phyloP scores from a whole-genome alignment of 1,284 basidiomycete genomes.

The Mycosarcoma mackinlayi region DNA sequence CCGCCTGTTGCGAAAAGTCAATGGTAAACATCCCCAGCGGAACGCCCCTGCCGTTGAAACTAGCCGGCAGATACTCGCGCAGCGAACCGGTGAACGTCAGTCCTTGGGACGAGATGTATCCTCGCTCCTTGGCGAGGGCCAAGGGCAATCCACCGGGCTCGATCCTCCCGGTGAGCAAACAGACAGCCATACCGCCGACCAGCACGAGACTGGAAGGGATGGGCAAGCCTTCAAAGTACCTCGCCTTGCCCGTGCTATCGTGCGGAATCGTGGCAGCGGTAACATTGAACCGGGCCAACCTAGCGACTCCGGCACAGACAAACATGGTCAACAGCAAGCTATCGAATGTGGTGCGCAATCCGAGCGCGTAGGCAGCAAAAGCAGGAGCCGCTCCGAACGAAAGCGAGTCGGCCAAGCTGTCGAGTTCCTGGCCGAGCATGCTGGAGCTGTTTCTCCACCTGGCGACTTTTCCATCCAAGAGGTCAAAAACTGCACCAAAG shows the following conservation, averaged over 20 bases:
- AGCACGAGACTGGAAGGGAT: constrained; percentile 90
- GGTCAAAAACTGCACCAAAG: constrained; percentile 97
- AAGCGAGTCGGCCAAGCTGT: constrained; percentile 96
- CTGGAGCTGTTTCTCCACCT: constrained; percentile 94
- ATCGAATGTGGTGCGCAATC: constrained; percentile 89
- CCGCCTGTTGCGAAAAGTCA: constrained; percentile 38
- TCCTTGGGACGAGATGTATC: constrained; percentile 39
- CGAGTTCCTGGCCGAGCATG: constrained; percentile 98
- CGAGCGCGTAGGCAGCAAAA: constrained; percentile 88
- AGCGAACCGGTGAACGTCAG: constrained; percentile 55
- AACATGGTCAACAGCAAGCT: constrained; percentile 86
- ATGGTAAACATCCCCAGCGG: constrained; percentile 54
- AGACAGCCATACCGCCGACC: constrained; percentile 83
- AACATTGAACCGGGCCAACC: constrained; percentile 97
- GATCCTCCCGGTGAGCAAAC: constrained; percentile 77
- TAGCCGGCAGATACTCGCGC: constrained; percentile 43
- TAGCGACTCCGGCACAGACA: constrained; percentile 94
- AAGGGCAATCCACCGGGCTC: constrained; percentile 52
- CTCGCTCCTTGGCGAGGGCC: constrained; percentile 42
- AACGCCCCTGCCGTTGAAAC: constrained; percentile 43
- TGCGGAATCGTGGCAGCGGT: constrained; percentile 95
- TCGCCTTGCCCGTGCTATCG: constrained; percentile 84
- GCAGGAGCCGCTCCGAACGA: constrained; percentile 98
- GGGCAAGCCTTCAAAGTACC: constrained; percentile 96
- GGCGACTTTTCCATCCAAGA: constrained; percentile 96